A percentile compares a stretch with the other conserved stretches of the same genome.
Evolutionary conservation across 352 stramenopile species (phyloP).

Genomic region (Pythium brachiatum): DNA sequence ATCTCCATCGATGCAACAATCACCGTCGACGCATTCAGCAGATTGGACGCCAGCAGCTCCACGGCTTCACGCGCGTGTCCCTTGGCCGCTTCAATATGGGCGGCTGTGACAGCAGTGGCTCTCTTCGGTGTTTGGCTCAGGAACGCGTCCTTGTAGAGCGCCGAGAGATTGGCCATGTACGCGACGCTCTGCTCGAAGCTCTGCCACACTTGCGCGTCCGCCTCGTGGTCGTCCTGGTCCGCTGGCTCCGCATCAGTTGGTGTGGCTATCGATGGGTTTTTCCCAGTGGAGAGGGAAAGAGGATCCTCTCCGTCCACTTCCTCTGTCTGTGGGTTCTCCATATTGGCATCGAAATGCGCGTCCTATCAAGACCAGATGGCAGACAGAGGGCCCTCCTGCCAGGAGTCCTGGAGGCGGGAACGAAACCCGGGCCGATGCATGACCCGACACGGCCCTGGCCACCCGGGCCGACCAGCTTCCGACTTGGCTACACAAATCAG

Average conservation of each 20-base stretch:
- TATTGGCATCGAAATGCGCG: background rate
- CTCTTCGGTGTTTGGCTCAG: background rate
- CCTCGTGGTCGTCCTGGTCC: background rate
- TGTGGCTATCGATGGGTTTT: background rate
- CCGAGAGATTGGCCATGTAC: conserved; percentile 49
- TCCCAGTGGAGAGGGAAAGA: background rate
- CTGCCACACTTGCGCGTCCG: conserved; percentile 34
- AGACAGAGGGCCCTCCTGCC: no score
- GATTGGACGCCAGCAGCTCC: conserved; percentile 55
- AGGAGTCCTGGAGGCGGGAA: no score
- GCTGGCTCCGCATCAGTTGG: background rate
- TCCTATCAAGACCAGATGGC: background rate
- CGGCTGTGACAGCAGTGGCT: conserved; percentile 25
- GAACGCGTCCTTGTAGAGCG: conserved; percentile 54
- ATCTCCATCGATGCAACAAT: conserved; percentile 38
- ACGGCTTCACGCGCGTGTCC: conserved; percentile 49
- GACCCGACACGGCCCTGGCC: no score
- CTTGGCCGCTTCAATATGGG: conserved; percentile 42
- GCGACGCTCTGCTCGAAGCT: conserved; percentile 53
- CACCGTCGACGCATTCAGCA: conserved; percentile 45
- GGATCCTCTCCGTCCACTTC: background rate
- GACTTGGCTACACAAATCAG: no score
- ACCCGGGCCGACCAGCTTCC: no score
- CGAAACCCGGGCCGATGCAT: no score
- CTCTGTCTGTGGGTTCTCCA: background rate